Percentiles rank a stretch among this genome's conserved stretches.
phyloP scores from a whole-genome alignment of 495 filamentous ascomycete genomes.

The Cercophora sp. region DNA sequence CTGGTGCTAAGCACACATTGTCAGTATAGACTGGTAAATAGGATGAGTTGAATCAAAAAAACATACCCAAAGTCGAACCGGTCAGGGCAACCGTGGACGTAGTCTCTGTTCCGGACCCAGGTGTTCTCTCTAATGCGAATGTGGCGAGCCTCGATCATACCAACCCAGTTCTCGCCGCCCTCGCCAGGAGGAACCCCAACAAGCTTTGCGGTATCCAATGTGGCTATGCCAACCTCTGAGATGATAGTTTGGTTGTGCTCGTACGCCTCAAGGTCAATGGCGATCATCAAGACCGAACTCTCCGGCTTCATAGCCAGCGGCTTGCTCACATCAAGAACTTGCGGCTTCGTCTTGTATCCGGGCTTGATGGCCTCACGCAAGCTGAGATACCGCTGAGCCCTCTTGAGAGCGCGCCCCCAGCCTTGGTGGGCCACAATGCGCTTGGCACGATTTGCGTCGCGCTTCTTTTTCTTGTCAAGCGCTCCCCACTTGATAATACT shows the following conservation, averaged over 20 bases:
- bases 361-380: slow-evolving; percentile 40
- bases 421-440: slow-evolving; percentile 42
- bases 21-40: no score
- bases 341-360: neutral
- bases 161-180: slow-evolving; percentile 58
- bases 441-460: slow-evolving; percentile 32
- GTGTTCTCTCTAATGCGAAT: slow-evolving; percentile 68
- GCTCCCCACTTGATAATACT: slow-evolving; percentile 11
- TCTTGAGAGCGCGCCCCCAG: slow-evolving; percentile 51
- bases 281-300: slow-evolving; percentile 61
- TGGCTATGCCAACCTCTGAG: slow-evolving; percentile 83
- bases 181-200: slow-evolving; percentile 54
- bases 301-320: slow-evolving; percentile 43
- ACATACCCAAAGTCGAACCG: slow-evolving; percentile 69
- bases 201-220: slow-evolving; percentile 66
- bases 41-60: slow-evolving; percentile 1
- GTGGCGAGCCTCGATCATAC: slow-evolving; percentile 64
- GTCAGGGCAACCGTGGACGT: slow-evolving; percentile 65
- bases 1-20: slow-evolving; percentile 28
- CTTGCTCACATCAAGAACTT: slow-evolving; percentile 15
- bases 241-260: slow-evolving; percentile 59
- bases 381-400: slow-evolving; percentile 66
- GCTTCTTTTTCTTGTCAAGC: slow-evolving; percentile 29
- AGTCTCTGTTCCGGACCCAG: slow-evolving; percentile 59
- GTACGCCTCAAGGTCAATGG: slow-evolving; percentile 77